Evolutionary conservation across 2,329 filamentous ascomycete species (phyloP), one percentile per base, ranked within the genome.

Genomic region (Fusarium sororula): DNA sequence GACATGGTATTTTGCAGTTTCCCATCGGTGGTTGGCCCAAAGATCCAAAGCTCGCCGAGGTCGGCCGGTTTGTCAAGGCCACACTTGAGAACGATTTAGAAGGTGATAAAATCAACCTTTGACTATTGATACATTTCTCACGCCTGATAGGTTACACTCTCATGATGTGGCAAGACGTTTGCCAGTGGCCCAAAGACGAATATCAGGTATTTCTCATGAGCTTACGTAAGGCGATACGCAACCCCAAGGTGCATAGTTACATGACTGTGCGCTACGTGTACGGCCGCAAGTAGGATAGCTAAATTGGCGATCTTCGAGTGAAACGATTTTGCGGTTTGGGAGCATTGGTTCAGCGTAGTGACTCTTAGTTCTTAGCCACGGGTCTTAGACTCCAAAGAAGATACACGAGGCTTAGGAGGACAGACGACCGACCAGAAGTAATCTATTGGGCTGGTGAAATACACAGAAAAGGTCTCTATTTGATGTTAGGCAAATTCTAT

Each of bases 161-260:
- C 0, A 63, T 63, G 60, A 63, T 63, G 60, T 63, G 60, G 60
- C 26, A 63, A 0, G 60, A 63, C 5, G 60, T 63, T 32, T 44
- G 42, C 18, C 18, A 11, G 1, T 63, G 60, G 60, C 53, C 60
- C 11, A n/a, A 20, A n/a, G 53, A 63, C 0, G 60, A 63, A 15
- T 59, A 63, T 5, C 18, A 47, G 11, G 60, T 47, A 1, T 58
- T 32, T n/a, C 60, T 63, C 3, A 59, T 63, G 60, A 39, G 11
- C 3, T 32, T 63, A 35, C 60, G 60, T 6, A 63, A 28, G 32
- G 60, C 60, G 0, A 63, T 63, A 47, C 60, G 41, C 1, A 63
- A 63, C 41, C 60, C 60, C 0, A 59, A 20, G n/a, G 53, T 63
- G 0, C 60, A 63, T 1, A 63, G 60, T 14, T 63, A 63, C 35